Evolutionary conservation across 768 basidiomycete species (phyloP), one percentile per base, ranked within the genome.

Genomic region (Multifurca ochricompacta): DNA sequence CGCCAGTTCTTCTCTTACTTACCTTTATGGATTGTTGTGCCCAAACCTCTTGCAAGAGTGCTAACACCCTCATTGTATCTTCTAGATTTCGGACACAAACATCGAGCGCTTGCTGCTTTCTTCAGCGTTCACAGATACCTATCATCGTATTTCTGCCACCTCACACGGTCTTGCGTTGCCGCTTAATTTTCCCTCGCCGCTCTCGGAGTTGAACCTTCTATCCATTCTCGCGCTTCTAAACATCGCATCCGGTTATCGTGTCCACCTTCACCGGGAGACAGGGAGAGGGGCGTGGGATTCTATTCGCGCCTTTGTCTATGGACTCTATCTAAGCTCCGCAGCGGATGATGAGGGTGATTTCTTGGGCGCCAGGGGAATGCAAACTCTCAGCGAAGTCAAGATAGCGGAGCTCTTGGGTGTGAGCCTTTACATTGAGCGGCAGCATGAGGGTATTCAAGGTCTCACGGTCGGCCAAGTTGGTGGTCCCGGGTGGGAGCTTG

Each of bases 251-350:
- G 87, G 87, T 32, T 93, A 87, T 67, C 85, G 88, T 23, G 72
- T 75, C 4, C 80, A 84, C 4, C 75, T 94, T 35, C 89, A 88
- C 67, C 68, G 70, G 13, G 79, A 80, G 52, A 85, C 85, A 3
- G 81, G 83, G 13, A 81, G 88, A 37, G 90, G 91, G 19, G 88
- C 89, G 58, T 91, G 83, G 78, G 87, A 93, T 67, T 81, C 80
- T 51, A 87, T 92, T 63, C 78, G 85, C 48, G 83, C 81, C 3
- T 77, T 94, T 47, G 73, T 80, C 28, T 81, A 91, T 62, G 77
- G 81, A 13, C 69, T 90, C 59, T 90, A 84, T 68, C 74, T 93
- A 58, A 75, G 80, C 25, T 83, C 85, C 4, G 70, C 77, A 6
- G 67, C 74, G 8, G 79, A 78, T 21, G 75, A 72, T 46, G 76